phyloP scores from a whole-genome alignment of 2,329 filamentous ascomycete species.

The Phialophora expanda region DNA sequence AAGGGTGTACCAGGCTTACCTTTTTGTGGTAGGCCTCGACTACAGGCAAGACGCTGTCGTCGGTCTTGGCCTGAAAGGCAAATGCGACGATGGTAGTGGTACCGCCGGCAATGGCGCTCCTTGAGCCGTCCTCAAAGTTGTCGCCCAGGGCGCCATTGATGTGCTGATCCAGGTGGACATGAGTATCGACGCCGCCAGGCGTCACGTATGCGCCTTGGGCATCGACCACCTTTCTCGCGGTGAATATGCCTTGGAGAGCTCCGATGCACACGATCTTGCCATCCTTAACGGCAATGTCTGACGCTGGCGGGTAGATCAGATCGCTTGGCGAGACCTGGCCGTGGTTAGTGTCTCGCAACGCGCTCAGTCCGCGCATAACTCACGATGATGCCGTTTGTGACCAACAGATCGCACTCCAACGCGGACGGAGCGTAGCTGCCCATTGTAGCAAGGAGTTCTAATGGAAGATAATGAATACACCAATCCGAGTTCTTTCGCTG shows the following conservation, averaged over 20 bases:
- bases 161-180: constrained; percentile 24
- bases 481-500: neutral
- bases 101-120: constrained; percentile 63
- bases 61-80: constrained; percentile 57
- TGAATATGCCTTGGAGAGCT: constrained; percentile 9
- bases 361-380: constrained; percentile 45
- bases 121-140: constrained; percentile 56
- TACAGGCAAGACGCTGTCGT: constrained; percentile 54
- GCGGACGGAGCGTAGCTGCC: constrained; percentile 19
- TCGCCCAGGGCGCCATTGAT: constrained; percentile 42
- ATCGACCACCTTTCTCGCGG: constrained; percentile 11
- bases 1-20: constrained; percentile 49
- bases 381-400: constrained; percentile 53
- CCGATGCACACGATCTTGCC: constrained; percentile 20
- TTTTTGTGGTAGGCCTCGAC: constrained; percentile 55
- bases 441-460: neutral
- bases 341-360: constrained; percentile 37
- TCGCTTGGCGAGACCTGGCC: constrained; percentile 21
- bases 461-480: neutral
- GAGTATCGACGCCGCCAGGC: constrained; percentile 23
- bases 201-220: constrained; percentile 24
- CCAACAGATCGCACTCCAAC: constrained; percentile 46
- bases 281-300: constrained; percentile 21
- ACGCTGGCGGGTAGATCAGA: constrained; percentile 25
- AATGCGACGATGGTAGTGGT: constrained; percentile 65